phyloP scores from a whole-genome alignment of 2,329 filamentous ascomycete species.

The Aspergillus uvarum region DNA sequence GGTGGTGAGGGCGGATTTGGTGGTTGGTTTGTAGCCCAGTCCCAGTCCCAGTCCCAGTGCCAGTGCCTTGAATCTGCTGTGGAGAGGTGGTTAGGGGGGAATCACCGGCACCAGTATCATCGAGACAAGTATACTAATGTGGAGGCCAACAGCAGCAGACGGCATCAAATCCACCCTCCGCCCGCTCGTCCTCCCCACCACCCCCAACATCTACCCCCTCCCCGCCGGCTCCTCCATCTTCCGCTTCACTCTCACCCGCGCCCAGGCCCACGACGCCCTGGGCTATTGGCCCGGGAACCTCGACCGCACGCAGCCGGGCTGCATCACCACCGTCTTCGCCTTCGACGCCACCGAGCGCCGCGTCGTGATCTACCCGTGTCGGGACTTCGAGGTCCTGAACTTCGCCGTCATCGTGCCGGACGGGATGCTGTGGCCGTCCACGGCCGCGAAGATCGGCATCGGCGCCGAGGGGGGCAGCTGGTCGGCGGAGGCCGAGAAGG shows the following conservation, averaged over 20 bases:
- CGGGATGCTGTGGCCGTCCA: background rate
- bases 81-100: too few species aligned
- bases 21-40: background rate
- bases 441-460: background rate
- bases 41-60: background rate
- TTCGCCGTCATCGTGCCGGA: constrained; percentile 11
- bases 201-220: background rate
- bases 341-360: constrained; percentile 1
- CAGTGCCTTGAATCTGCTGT: too few species aligned
- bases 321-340: constrained; percentile 1
- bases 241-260: constrained; percentile 10
- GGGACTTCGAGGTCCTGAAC: constrained; percentile 13
- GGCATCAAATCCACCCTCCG: constrained; percentile 13
- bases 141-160: constrained; percentile 3
- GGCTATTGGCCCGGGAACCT: background rate
- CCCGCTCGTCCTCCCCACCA: background rate
- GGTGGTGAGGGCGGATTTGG: background rate
- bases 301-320: background rate
- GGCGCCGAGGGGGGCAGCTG: background rate
- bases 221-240: constrained; percentile 9
- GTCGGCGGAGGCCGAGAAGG: background rate
- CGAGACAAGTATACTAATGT: too few species aligned
- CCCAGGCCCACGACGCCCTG: background rate
- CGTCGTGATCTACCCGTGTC: constrained; percentile 15
- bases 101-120: too few species aligned